Evolutionary conservation across 2,329 filamentous ascomycete genomes (phyloP), one percentile per base, ranked within the genome.

Genomic region (Paecilomyces variotii): DNA sequence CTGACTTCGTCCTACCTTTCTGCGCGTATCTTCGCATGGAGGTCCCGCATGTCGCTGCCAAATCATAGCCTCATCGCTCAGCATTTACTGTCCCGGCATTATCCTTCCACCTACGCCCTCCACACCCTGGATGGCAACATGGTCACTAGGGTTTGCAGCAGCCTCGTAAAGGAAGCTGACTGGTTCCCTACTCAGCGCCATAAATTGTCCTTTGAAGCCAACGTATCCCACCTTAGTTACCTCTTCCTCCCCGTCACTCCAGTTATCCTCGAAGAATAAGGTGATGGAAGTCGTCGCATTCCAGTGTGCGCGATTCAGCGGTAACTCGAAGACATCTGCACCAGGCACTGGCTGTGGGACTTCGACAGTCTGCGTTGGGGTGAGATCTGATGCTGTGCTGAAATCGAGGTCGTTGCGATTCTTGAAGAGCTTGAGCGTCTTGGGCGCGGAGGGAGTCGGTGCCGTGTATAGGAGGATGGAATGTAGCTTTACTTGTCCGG

Each of bases 181-280:
- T 0, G 94, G 91, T 70, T 93, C 90, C 57, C 88, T 82, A 53
- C 88, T 94, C 68, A 96, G 75, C 71, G 87, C 86, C 84, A 94
- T 94, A 82, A 91, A 97, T 75, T 96, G 90, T 26, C 94, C 94
- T 76, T 90, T 92, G 79, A 99, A 97, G 0, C 90, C 94, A 58
- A 97, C 63, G 76, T 97, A 99, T 61, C 81, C 86, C 1, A 97
- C 73, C 54, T 86, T 82, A 52, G 90, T 93, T 57, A 88, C 85
- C 57, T 95, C 90, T 70, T 92, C 90, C 12, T 91, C 89, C 0
- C 86, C 90, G 54, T 85, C 83, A 65, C 86, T 83, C 75, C 93
- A 96, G 71, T 97, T 99, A 72, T 97, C 90, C 67, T 90, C 87
- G 67, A 97, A 89, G 78, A 97, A 97, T 55, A 99, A 79, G 12